Base-by-base conservation (phyloP, 148 eudicot genomes). In the Vaccinium darrowii region DNA sequence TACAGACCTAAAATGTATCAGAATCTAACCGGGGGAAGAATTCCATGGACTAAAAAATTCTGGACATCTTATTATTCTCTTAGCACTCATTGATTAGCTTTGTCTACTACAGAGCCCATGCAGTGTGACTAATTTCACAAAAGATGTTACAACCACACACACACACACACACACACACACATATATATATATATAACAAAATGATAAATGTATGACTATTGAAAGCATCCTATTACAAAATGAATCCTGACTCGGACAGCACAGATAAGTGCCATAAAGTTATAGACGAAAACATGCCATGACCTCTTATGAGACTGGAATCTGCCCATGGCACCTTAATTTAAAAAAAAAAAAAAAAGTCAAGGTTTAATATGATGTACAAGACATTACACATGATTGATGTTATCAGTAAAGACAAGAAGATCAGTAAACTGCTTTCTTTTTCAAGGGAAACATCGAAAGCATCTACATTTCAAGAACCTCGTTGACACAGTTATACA, bases 1-100 rank as follows among this genome's bases (percentile, higher is more conserved):
- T 60, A 67, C 13, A 33, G 47, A 82, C 19, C 12, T 15, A 25
- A 51, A 25, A 21, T 69, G 77, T 51, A 50, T 69, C 62, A 53
- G 50, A 53, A n/a, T 51, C 62, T 52, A 51, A 43, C 4, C 0
- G 57, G 56, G 81, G 47, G 49, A 72, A 50, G 60, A 25, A 69
- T n/a, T n/a, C 63, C 77, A 69, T 51, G 77, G 71, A 25, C 71
- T 27, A 82, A 13, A 82, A 49, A 82, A 27, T 47, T 23, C 2
- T 30, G 23, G 56, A 18, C 56, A 49, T 19, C 14, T 16, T 8
- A 73, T 76, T 8, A 19, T 76, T 58, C 47, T 62, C n/a, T n/a
- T 14, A 36, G 30, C 57, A 60, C 43, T 30, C 73, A 7, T 62
- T 39, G 8, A 39, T 23, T 39, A 62, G 36, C 47, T 13, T 62